Conservation (phyloP, 2,329 filamentous ascomycete genomes). For the Colletotrichum sp. region DNA sequence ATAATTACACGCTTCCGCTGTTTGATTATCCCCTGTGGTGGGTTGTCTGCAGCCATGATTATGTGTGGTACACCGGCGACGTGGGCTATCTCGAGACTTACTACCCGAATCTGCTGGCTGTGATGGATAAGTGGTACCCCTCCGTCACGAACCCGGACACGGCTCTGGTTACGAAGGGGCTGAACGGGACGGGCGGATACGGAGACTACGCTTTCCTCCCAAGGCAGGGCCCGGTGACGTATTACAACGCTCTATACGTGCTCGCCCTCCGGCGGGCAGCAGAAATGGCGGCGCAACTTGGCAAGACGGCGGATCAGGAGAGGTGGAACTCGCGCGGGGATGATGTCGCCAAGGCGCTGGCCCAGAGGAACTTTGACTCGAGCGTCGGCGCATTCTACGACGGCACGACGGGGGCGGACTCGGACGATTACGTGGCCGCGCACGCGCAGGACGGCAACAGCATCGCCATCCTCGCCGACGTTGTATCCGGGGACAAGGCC, state of each 20-base stretch:
- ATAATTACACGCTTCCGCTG: conserved; percentile 49
- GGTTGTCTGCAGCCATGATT: conserved; percentile 53
- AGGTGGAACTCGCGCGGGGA: conserved; percentile 45
- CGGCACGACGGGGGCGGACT: conserved; percentile 30
- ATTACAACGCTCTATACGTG: conserved; percentile 58
- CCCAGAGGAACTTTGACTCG: conserved; percentile 45
- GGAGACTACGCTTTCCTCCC: conserved; percentile 58
- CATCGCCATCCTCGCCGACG: conserved; percentile 46
- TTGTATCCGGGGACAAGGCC: conserved; percentile 33
- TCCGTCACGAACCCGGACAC: conserved; percentile 43
- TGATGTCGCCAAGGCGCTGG: conserved; percentile 38
- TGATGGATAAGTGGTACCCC: conserved; percentile 52
- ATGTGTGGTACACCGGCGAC: conserved; percentile 56
- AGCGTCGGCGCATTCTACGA: conserved; percentile 50
- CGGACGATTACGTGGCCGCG: conserved; percentile 31
- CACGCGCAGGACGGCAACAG: conserved; percentile 59
- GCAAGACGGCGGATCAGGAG: conserved; percentile 34
- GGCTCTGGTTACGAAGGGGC: conserved; percentile 46
- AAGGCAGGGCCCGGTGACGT: conserved; percentile 51
- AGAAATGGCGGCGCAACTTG: conserved; percentile 40
- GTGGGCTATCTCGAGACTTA: conserved; percentile 43
- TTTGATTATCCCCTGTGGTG: conserved; percentile 61
- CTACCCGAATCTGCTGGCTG: conserved; percentile 43
- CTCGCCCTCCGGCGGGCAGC: conserved; percentile 50
- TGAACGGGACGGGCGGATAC: conserved; percentile 35